These are phyloP conservation scores for Papiliotrema fonsecae DNA, from an alignment of 1,284 basidiomycete genomes.

Conservation along the genomic window DNA sequence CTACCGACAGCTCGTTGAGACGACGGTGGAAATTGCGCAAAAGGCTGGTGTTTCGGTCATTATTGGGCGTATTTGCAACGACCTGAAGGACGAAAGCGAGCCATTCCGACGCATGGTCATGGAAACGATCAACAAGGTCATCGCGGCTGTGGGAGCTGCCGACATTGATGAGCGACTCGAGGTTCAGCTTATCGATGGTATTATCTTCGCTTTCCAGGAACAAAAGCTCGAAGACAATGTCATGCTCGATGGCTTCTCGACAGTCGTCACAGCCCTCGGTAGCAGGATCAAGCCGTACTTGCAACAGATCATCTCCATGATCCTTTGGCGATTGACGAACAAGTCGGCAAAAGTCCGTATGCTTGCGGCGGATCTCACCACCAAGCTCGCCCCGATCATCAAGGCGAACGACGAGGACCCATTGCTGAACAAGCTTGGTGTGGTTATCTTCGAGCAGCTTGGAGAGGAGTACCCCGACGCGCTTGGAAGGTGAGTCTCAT, in stretches of 20 bases:
- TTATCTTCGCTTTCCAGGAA: constrained; percentile 99
- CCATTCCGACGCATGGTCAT: constrained; percentile 99
- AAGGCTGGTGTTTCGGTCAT: constrained; percentile 96
- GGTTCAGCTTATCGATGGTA: constrained; percentile 90
- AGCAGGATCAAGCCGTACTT: constrained; percentile 98
- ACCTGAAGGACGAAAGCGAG: constrained; percentile 93
- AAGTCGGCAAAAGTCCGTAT: constrained; percentile 99
- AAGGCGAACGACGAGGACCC: constrained; percentile 98
- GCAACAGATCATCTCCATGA: constrained; percentile 98
- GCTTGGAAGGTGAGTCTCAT: constrained; percentile 60
- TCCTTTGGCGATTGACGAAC: constrained; percentile 98
- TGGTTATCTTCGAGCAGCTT: constrained; percentile 96
- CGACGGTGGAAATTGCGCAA: constrained; percentile 94
- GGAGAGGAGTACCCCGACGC: constrained; percentile 99
- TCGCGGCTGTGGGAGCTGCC: constrained; percentile 85
- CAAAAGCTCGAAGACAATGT: constrained; percentile 98
- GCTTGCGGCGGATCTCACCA: constrained; percentile 95
- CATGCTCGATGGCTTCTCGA: constrained; percentile 98
- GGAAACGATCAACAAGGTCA: constrained; percentile 98
- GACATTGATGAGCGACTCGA: constrained; percentile 96
- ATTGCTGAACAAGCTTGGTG: constrained; percentile 88
- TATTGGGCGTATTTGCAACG: constrained; percentile 89
- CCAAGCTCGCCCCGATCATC: constrained; percentile 91
- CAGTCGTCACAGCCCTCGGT: constrained; percentile 88
- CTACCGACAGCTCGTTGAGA: constrained; percentile 96